Evolutionary conservation across 2,329 filamentous ascomycete genomes (phyloP), one percentile per base, ranked within the genome.

Genomic region (Aspergillus terreus): DNA sequence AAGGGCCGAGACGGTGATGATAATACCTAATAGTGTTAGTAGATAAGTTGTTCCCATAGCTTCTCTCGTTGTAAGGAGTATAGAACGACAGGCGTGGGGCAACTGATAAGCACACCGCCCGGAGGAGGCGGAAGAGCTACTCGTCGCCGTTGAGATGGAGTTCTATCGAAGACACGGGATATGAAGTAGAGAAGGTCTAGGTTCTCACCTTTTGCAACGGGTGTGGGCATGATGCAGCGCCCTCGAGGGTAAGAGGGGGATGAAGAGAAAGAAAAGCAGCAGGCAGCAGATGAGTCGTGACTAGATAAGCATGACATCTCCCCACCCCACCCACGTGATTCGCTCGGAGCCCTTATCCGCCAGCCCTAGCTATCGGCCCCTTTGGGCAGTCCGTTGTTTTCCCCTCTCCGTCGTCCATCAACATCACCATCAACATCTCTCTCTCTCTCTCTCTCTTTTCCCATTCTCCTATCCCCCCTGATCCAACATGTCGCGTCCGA

Each of bases 1-100:
- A 50, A 85, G 72, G 38, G 85, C 76, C 41, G 80, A 80, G 56
- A 83, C 77, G 44, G 81, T 81, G 58, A 86, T 79, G 56, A 86
- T 81, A 57, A 85, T 76, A 63, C 82, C 83, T 85, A 57, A 42
- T 48, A 35, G 53, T 50, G 50, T 63, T 45, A 62, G 62, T 48
- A 35, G 36, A 30, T 15, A 6, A 41, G 32, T 33, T 33, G 32
- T 36, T 43, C 38, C 36, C 17, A 17, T 36, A 21, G 27, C 32
- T 23, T 27, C 11, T 33, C 10, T 41, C 27, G 27, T 30, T 5
- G 10, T 30, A 11, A 9, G 27, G 27, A 30, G 23, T 23, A 30
- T 30, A 11, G 27, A 30, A 30, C 10, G 27, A 30, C 27, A 11
- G 27, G 7, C 27, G 27, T 38, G 14, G 15, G 15, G 35, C 35